A percentile compares a stretch with the other conserved stretches of the same genome.
phyloP scores from a whole-genome alignment of 306 rosid species.

The Nissolia schottii region DNA sequence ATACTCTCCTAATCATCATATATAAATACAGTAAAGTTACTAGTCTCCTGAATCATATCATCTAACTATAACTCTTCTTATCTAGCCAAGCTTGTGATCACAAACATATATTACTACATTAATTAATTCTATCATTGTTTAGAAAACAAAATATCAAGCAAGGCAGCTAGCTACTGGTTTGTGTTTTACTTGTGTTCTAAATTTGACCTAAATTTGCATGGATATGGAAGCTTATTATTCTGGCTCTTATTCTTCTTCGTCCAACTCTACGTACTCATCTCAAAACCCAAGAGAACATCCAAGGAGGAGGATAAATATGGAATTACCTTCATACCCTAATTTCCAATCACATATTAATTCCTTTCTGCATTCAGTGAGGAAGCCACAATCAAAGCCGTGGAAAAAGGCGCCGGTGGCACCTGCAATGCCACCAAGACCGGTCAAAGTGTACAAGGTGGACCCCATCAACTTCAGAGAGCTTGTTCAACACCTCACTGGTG shows the following conservation, averaged over 20 bases:
- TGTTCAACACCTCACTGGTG: constrained; percentile 78
- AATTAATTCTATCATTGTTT: neutral
- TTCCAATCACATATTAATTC: neutral
- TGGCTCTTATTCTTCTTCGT: constrained; percentile 30
- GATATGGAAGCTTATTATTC: constrained; percentile 40
- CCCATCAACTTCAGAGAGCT: constrained; percentile 65
- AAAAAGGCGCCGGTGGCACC: constrained; percentile 64
- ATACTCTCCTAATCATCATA: neutral
- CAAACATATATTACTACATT: neutral
- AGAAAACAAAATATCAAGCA: neutral
- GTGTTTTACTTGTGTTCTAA: neutral
- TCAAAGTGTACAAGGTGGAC: constrained; percentile 65
- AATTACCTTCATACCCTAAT: constrained; percentile 22
- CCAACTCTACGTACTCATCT: constrained; percentile 21
- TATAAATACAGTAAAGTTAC: constrained; percentile 14
- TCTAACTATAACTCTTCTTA: neutral
- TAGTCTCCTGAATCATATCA: neutral
- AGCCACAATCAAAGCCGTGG: constrained; percentile 43
- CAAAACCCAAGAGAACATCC: neutral
- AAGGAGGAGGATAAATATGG: neutral
- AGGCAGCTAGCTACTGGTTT: neutral
- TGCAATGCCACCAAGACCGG: constrained; percentile 46
- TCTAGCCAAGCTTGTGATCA: neutral
- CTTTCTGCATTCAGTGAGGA: constrained; percentile 49
- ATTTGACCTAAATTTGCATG: too few species aligned